Percentiles rank a stretch among this genome's conserved stretches.
phyloP scores from a whole-genome alignment of 371 early-diverging fungal genomes.

The Sporodiniella umbellata region DNA sequence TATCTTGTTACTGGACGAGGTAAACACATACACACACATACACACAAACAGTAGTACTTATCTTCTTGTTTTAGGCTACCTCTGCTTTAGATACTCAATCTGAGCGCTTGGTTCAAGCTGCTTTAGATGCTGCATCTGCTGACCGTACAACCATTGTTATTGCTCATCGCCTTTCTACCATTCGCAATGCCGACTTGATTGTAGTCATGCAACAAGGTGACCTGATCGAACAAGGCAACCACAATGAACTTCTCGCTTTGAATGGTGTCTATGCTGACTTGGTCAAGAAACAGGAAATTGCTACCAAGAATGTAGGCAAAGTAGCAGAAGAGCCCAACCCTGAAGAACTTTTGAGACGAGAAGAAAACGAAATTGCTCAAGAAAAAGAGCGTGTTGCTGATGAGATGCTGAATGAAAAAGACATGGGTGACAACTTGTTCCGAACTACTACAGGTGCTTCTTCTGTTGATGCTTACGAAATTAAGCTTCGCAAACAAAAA shows the following conservation, averaged over 20 bases:
- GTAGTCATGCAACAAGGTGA: conserved; percentile 74
- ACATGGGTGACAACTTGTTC: conserved; percentile 20
- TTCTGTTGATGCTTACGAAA: conserved; percentile 46
- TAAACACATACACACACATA: conserved; percentile 23
- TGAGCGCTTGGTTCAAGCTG: conserved; percentile 78
- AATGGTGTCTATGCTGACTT: conserved; percentile 57
- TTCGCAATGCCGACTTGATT: conserved; percentile 81
- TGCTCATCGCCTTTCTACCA: conserved; percentile 86
- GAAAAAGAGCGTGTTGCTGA: conserved; percentile 18
- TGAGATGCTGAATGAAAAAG: conserved; percentile 18
- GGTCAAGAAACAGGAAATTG: conserved; percentile 57
- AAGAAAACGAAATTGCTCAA: conserved; percentile 30
- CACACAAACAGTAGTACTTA: conserved; percentile 12
- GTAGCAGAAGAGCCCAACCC: conserved; percentile 18
- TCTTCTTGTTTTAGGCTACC: conserved; percentile 51
- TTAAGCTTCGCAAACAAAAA: conserved; percentile 44
- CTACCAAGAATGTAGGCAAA: conserved; percentile 19
- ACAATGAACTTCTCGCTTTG: conserved; percentile 55
- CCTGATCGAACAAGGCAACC: conserved; percentile 71
- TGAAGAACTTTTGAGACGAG: conserved; percentile 33
- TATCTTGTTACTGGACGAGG: conserved; percentile 45
- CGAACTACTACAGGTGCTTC: conserved; percentile 30
- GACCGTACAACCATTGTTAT: conserved; percentile 90
- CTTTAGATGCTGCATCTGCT: conserved; percentile 72
- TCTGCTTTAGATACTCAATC: conserved; percentile 77